A percentile compares a stretch with the other conserved stretches of the same genome.
Conservation (phyloP, 73 alveolate genomes). For the Tetrahymena thermophila region DNA sequence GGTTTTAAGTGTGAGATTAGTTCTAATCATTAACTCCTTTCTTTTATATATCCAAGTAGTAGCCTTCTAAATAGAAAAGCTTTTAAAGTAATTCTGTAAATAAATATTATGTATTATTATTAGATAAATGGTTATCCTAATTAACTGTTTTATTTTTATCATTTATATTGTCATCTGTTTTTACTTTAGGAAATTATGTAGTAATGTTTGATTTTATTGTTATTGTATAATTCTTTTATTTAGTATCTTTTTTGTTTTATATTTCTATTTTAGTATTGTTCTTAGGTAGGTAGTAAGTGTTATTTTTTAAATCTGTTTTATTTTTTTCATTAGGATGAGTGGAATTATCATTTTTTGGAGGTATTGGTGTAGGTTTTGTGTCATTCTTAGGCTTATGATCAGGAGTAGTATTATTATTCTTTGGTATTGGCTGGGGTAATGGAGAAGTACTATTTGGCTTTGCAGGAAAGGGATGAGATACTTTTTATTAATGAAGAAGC, state of each 20-base stretch:
- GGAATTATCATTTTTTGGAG: background rate
- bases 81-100: background rate
- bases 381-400: background rate
- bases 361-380: background rate
- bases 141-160: background rate
- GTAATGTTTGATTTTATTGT: background rate
- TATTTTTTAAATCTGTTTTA: background rate
- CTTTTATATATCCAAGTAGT: background rate
- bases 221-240: background rate
- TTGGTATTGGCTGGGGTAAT: background rate
- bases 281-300: background rate
- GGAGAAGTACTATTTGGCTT: background rate
- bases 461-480: background rate
- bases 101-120: no score
- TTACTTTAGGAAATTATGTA: background rate
- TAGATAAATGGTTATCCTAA: background rate
- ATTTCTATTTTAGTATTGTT: background rate
- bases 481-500: background rate
- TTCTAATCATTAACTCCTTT: no score
- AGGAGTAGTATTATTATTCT: background rate
- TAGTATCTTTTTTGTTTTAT: background rate
- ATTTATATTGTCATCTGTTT: background rate
- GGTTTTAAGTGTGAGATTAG: background rate
- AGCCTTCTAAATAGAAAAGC: background rate
- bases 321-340: background rate